Percentiles rank a stretch among this genome's conserved stretches.
Conservation (phyloP, 2,329 filamentous ascomycete species). For the Penicillium sp. region DNA sequence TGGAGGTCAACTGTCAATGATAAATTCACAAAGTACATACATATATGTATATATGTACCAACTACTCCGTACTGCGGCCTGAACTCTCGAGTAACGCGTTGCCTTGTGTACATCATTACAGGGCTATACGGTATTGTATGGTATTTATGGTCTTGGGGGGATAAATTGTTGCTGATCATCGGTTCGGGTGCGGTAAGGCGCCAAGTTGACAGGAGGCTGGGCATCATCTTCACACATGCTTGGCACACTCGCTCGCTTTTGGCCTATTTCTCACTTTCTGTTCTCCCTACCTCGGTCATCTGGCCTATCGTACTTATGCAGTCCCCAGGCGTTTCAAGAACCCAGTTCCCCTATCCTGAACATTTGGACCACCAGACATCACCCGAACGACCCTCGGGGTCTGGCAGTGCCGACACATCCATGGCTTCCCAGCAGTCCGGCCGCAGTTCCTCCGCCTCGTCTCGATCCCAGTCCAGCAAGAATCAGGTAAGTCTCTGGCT, state of each 20-base stretch:
- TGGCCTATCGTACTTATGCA: not conserved
- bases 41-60: not conserved
- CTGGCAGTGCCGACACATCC: conserved; percentile 47
- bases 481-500: conserved; percentile 54
- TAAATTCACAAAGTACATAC: not conserved
- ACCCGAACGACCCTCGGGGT: conserved; percentile 27
- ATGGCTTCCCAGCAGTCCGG: conserved; percentile 60
- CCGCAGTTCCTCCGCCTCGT: conserved; percentile 65
- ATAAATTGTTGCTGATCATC: not conserved
- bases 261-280: conserved; percentile 1
- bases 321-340: not conserved
- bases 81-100: not conserved
- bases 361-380: conserved; percentile 33
- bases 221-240: conserved; percentile 14
- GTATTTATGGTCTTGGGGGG: not conserved
- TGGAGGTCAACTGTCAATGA: not conserved
- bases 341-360: conserved; percentile 4
- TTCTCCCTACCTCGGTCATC: not conserved
- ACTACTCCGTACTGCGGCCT: not conserved
- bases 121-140: conserved; percentile 1
- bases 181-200: conserved; percentile 6
- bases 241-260: conserved; percentile 2
- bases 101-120: conserved; percentile 1
- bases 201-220: conserved; percentile 11
- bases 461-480: conserved; percentile 57